Percentiles rank a stretch among this genome's conserved stretches.
Conservation (phyloP, 179 eudicot species). For the Camellia oleifera region DNA sequence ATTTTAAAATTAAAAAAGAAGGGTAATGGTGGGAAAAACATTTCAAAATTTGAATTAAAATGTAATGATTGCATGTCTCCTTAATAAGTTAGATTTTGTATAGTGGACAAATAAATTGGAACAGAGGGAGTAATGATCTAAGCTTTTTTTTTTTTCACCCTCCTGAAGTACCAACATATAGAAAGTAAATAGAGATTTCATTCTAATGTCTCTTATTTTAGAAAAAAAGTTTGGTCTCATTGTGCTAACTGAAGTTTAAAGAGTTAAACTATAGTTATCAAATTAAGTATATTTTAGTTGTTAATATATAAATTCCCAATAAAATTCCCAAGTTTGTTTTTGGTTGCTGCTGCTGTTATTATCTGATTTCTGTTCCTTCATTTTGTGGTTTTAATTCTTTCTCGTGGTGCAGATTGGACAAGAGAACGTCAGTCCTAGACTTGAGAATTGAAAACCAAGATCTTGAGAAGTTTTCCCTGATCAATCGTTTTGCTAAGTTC, state of each 20-base stretch:
- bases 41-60: no score
- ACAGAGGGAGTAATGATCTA: neutral
- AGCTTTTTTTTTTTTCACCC: neutral
- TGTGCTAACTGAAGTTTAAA: neutral
- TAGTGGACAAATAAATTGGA: no score
- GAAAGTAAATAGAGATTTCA: neutral
- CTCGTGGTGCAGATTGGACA: slow-evolving; percentile 63
- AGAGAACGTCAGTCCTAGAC: slow-evolving; percentile 72
- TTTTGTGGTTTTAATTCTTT: slow-evolving; percentile 3
- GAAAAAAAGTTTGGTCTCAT: neutral
- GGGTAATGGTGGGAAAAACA: no score
- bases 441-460: slow-evolving; percentile 84
- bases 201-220: neutral
- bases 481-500: slow-evolving; percentile 82
- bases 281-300: neutral
- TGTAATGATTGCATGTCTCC: no score
- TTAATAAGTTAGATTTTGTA: no score
- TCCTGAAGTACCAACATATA: neutral
- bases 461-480: slow-evolving; percentile 67
- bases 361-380: neutral
- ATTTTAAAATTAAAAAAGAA: no score
- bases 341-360: slow-evolving; percentile 15
- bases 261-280: neutral
- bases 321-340: neutral
- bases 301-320: no score